Conservation (phyloP, 805 yeast genomes). For the Pichia phayaonensis region DNA sequence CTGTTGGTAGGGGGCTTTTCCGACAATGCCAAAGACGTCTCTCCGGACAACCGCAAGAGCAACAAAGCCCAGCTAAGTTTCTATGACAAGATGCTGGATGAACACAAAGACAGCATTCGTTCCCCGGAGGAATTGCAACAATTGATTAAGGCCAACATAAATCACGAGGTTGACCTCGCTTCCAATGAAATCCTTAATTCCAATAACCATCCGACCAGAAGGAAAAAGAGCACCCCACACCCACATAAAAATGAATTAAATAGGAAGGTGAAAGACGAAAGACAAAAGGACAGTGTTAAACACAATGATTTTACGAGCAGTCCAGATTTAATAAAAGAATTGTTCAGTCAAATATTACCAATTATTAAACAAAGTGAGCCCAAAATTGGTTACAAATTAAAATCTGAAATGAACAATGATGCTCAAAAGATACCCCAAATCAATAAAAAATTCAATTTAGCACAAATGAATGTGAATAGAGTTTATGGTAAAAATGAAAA, state of each 20-base stretch:
- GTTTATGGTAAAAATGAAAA: slow-evolving; percentile 24
- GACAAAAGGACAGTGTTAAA: no score
- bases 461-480: slow-evolving; percentile 8
- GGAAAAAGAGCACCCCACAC: background rate
- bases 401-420: slow-evolving; percentile 1
- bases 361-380: slow-evolving; percentile 9
- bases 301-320: no score
- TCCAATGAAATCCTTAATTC: background rate
- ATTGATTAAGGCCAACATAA: background rate
- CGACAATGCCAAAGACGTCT: background rate
- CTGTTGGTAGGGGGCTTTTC: background rate
- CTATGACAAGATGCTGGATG: slow-evolving; percentile 4
- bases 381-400: slow-evolving; percentile 18
- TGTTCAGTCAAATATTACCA: slow-evolving; percentile 2
- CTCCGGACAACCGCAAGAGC: background rate
- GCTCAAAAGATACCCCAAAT: background rate
- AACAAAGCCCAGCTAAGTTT: background rate
- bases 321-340: background rate
- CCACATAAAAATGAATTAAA: background rate
- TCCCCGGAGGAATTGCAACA: background rate
- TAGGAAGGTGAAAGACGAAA: background rate
- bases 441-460: background rate
- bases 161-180: background rate
- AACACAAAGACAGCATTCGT: background rate
- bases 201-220: background rate